Conservation (phyloP, 2,329 filamentous ascomycete species). For the Sordariomycetes sp. region DNA sequence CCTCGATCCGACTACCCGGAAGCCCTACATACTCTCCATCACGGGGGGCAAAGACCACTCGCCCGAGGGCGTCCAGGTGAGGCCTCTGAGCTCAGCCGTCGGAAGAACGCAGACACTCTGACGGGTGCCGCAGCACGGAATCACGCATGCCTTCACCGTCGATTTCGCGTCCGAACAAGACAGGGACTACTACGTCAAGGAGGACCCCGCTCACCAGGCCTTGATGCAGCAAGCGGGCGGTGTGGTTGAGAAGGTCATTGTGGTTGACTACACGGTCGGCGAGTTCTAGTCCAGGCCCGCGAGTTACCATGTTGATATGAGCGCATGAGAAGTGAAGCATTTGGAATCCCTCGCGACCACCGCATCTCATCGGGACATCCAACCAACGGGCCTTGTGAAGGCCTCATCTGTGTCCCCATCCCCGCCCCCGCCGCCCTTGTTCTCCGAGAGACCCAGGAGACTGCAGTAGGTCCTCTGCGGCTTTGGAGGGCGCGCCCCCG, state of each 20-base stretch:
- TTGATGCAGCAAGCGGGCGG: conserved; percentile 36
- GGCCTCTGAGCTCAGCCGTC: background rate
- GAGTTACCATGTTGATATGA: background rate
- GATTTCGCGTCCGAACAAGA: conserved; percentile 51
- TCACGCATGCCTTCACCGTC: conserved; percentile 53
- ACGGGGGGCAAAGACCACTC: conserved; percentile 49
- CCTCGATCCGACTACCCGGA: conserved; percentile 42
- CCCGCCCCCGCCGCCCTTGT: no score
- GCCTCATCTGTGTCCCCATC: background rate
- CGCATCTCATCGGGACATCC: background rate
- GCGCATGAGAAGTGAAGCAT: background rate
- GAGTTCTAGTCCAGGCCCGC: background rate
- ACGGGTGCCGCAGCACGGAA: conserved; percentile 29
- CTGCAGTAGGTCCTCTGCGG: no score
- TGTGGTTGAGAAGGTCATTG: conserved; percentile 33
- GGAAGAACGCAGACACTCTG: background rate
- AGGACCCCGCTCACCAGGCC: conserved; percentile 48
- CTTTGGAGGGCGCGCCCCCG: no score
- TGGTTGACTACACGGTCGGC: conserved; percentile 43
- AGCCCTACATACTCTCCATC: conserved; percentile 45
- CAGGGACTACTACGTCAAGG: conserved; percentile 48
- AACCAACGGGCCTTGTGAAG: background rate
- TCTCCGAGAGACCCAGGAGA: no score
- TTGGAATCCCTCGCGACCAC: no score
- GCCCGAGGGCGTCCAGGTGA: conserved; percentile 43